Evolutionary conservation across 2,329 filamentous ascomycete species (phyloP), one percentile per base, ranked within the genome.

Genomic region (Cryphonectria japonica): DNA sequence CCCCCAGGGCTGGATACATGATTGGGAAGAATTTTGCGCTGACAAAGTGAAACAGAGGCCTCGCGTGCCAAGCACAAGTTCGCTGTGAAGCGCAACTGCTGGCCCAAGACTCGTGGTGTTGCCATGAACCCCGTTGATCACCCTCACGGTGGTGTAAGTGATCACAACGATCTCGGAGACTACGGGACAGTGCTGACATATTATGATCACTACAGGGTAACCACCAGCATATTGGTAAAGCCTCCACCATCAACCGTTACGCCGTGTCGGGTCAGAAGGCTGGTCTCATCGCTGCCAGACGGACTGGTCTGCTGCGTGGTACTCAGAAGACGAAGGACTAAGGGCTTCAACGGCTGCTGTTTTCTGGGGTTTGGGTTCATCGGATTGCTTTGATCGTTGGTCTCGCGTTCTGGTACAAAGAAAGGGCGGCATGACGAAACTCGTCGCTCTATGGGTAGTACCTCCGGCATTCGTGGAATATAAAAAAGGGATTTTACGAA

Each of bases 81-180:
- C 88, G 94, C 95, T 80, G 97, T 98, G 88, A 99, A 99, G 94
- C 94, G 96, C 84, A 98, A 99, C 94, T 95, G 91, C 83, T 99
- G 96, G 96, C 96, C 96, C 87, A 98, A 97, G 93, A 99, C 96
- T 90, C 95, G 96, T 96, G 96, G 96, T 98, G 96, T 99, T 92
- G 96, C 96, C 87, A 99, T 99, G 96, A 99, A 99, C 89, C 96
- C 96, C 81, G 96, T 99, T 82, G 96, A 99, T 88, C 96, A 99
- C 91, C 93, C 93, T 85, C 93, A 96, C 92, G 93, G 93, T 93
- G 93, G 92, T 93, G 88, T 88, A 88, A 80, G 87, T 89, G 79
- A 71, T 66, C 37, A 39, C 9, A 66, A 67, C 69, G 6, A 60
- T 2, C 39, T 8, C 22, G 34, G 7, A 41, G 16, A 62, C 57